A percentile compares a stretch with the other conserved stretches of the same genome.
Evolutionary conservation across 2,329 filamentous ascomycete genomes (phyloP).

Genomic region (Xylariomycetidae sp.): DNA sequence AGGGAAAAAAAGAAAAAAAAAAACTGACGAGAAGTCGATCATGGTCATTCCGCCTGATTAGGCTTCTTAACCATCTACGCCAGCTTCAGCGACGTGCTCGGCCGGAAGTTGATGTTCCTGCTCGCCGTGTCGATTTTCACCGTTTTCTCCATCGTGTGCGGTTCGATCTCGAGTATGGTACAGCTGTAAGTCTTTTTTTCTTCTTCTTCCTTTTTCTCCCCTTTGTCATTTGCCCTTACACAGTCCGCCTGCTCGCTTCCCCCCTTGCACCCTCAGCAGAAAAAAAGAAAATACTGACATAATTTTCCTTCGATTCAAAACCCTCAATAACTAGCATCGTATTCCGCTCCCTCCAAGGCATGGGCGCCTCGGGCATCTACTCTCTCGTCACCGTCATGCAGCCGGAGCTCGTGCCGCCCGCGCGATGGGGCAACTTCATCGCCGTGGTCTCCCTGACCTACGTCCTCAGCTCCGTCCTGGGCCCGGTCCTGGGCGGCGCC

Average conservation of each 20-base stretch:
- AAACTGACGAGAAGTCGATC: too few species aligned
- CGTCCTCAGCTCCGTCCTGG: conserved; percentile 35
- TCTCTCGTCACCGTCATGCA: conserved; percentile 34
- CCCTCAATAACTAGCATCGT: conserved; percentile 25
- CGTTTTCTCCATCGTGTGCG: conserved; percentile 36
- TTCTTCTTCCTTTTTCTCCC: not conserved
- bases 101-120: conserved; percentile 33
- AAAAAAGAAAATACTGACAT: too few species aligned
- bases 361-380: conserved; percentile 44
- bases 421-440: conserved; percentile 28
- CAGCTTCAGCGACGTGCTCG: conserved; percentile 43
- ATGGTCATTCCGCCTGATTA: too few species aligned
- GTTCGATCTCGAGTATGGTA: conserved; percentile 28
- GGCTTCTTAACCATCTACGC: conserved; percentile 37
- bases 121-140: conserved; percentile 33
- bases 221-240: too few species aligned
- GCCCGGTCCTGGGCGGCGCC: conserved; percentile 39
- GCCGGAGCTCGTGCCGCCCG: conserved; percentile 30
- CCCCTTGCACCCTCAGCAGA: too few species aligned
- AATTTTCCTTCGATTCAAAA: too few species aligned
- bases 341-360: conserved; percentile 36
- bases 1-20: too few species aligned
- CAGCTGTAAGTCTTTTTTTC: conserved; percentile 19
- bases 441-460: conserved; percentile 33
- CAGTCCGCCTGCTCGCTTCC: too few species aligned